Evolutionary conservation across 108 stramenopile species (phyloP).

Genomic region (Nitzschia sp.): DNA sequence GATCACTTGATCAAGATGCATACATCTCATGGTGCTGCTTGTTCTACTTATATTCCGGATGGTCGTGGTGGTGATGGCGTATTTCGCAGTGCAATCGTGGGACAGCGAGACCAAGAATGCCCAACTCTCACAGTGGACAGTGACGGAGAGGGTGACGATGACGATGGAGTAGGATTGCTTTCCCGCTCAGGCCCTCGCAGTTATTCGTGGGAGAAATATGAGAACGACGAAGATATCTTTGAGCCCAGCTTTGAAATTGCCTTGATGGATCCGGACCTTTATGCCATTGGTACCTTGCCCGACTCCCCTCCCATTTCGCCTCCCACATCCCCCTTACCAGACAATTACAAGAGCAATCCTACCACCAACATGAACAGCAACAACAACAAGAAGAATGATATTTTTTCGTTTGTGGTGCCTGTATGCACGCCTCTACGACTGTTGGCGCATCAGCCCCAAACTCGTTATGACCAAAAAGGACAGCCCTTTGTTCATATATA

Average conservation of each 20-base stretch:
- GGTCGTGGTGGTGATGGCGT: neutral
- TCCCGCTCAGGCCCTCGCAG: no score
- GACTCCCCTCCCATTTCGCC: no score
- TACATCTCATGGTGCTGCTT: neutral
- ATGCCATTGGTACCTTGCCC: neutral
- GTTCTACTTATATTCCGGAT: neutral
- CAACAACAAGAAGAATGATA: no score
- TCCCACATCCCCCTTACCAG: no score
- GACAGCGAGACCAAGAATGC: neutral
- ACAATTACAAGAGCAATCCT: neutral
- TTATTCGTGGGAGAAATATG: neutral
- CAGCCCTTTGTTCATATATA: slow-evolving; percentile 18
- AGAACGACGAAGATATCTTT: neutral
- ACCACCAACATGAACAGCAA: neutral
- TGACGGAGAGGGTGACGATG: no score
- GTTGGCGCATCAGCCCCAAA: neutral
- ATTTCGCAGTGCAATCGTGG: no score
- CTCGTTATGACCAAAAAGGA: slow-evolving; percentile 5
- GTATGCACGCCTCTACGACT: neutral
- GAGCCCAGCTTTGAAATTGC: slow-evolving; percentile 18
- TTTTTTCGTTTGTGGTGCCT: no score
- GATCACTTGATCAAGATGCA: neutral
- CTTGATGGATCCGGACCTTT: neutral
- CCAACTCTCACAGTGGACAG: neutral
- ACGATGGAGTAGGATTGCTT: no score